Evolutionary conservation across 2,329 filamentous ascomycete genomes (phyloP).

Genomic region (Fusarium piperis): DNA sequence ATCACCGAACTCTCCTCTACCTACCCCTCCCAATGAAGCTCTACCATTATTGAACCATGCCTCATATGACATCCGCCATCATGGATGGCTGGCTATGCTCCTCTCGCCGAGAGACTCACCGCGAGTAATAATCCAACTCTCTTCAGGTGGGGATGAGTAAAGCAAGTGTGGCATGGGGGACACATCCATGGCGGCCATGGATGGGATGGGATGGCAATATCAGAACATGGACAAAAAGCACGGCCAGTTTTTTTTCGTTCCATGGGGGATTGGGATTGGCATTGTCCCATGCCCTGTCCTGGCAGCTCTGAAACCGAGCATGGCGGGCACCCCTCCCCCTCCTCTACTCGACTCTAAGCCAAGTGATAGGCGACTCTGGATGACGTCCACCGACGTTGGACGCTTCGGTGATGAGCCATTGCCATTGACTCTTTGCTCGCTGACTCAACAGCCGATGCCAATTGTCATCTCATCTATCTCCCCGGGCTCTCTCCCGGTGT

Average conservation of each 20-base stretch:
- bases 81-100: background rate
- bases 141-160: background rate
- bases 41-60: background rate
- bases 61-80: background rate
- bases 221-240: slow-evolving; percentile 11
- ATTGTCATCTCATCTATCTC: background rate
- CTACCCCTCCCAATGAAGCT: slow-evolving; percentile 20
- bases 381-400: slow-evolving; percentile 27
- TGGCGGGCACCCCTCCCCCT: background rate
- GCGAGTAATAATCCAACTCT: background rate
- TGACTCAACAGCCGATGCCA: background rate
- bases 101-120: slow-evolving; percentile 17
- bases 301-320: slow-evolving; percentile 24
- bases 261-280: slow-evolving; percentile 19
- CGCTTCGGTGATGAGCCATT: background rate
- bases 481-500: background rate
- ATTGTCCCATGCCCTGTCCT: slow-evolving; percentile 9
- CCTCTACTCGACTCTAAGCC: background rate
- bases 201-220: background rate
- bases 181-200: background rate
- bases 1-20: slow-evolving; percentile 12
- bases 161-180: background rate
- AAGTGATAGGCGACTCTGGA: slow-evolving; percentile 19
- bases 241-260: background rate
- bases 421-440: background rate